Conservation (phyloP, 116 monocot species). For the Zostera marina region DNA sequence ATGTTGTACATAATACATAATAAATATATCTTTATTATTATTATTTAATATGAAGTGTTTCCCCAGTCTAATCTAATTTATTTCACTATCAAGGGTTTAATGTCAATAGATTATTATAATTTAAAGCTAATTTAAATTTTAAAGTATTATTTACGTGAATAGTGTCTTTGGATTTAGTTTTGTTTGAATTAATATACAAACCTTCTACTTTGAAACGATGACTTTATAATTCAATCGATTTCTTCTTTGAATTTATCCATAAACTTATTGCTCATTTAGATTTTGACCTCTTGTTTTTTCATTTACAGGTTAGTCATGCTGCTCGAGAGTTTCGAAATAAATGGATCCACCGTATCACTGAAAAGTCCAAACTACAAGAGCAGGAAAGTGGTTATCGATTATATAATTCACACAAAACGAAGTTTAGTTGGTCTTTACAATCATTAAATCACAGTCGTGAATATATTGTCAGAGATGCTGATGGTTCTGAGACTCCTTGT, state of each 20-base stretch:
- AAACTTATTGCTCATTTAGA: not conserved
- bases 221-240: not conserved
- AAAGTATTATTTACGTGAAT: too few relatives aligned
- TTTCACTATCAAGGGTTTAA: too few relatives aligned
- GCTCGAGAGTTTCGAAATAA: constrained; percentile 14
- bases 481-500: not conserved
- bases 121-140: too few relatives aligned
- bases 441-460: not conserved
- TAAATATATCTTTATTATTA: too few relatives aligned
- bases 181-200: not conserved
- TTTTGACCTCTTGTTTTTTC: not conserved
- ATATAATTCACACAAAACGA: constrained; percentile 1
- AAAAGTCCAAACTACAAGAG: constrained; percentile 4
- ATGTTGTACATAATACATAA: too few relatives aligned
- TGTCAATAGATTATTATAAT: too few relatives aligned
- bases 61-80: too few relatives aligned
- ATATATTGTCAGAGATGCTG: not conserved
- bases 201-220: not conserved
- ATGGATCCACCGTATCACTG: constrained; percentile 8
- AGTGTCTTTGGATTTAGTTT: not conserved
- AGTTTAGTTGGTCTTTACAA: not conserved
- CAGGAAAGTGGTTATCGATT: not conserved
- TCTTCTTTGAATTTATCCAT: not conserved
- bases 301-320: constrained; percentile 15
- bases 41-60: too few relatives aligned